phyloP scores from a whole-genome alignment of 2,329 filamentous ascomycete species.

The Claviceps monticola region DNA sequence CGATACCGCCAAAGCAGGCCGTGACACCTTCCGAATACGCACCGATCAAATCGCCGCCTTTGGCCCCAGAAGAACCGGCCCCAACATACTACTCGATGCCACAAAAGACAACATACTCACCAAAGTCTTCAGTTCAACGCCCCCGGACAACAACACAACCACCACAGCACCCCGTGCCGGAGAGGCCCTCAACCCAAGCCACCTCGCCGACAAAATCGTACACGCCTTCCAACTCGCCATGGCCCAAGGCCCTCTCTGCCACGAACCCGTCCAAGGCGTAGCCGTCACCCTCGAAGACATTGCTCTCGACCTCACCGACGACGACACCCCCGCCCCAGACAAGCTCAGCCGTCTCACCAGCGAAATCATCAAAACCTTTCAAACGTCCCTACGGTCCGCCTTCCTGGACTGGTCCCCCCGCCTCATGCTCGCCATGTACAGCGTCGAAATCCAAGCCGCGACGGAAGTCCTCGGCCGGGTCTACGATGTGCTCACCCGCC shows the following conservation, averaged over 20 bases:
- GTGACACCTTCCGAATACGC: conserved; percentile 60
- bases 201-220: conserved; percentile 78
- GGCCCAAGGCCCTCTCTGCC: conserved; percentile 76
- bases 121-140: conserved; percentile 44
- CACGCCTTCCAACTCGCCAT: conserved; percentile 93
- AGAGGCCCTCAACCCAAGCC: conserved; percentile 42
- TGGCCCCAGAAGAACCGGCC: conserved; percentile 70
- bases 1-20: conserved; percentile 55
- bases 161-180: conserved; percentile 24
- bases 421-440: conserved; percentile 96
- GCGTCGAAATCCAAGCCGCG: conserved; percentile 90
- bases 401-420: conserved; percentile 94
- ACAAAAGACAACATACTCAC: conserved; percentile 59
- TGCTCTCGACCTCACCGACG: conserved; percentile 40
- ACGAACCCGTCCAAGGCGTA: conserved; percentile 85
- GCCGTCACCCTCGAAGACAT: conserved; percentile 83
- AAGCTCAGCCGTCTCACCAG: conserved; percentile 71
- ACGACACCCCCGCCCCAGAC: conserved; percentile 45
- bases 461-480: conserved; percentile 91
- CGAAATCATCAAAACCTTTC: conserved; percentile 81
- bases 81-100: conserved; percentile 78
- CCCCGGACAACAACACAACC: conserved; percentile 18
- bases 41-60: conserved; percentile 81
- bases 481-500: conserved; percentile 93
- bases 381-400: conserved; percentile 66